Conservation (phyloP, 164 flowering plant genomes). For the Chimonanthus salicifolius region DNA sequence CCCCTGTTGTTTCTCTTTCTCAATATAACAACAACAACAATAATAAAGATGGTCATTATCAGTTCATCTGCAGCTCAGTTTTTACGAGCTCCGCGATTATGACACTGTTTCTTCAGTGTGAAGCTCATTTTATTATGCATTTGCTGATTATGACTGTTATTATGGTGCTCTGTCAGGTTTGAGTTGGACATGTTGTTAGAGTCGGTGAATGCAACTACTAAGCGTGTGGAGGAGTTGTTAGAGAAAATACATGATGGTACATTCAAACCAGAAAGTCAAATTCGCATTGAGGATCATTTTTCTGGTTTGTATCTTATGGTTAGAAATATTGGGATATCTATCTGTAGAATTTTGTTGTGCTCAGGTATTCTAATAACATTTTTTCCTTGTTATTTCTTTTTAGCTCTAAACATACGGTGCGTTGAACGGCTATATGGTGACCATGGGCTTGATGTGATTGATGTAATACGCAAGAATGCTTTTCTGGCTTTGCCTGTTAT, state of each 20-base stretch:
- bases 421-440: slow-evolving; percentile 96
- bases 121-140: not conserved
- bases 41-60: not conserved
- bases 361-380: slow-evolving; percentile 7
- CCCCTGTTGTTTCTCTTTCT: no score
- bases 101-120: not conserved
- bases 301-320: slow-evolving; percentile 40
- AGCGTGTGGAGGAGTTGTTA: slow-evolving; percentile 80
- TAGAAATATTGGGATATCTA: not conserved
- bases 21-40: no score
- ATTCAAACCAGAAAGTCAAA: slow-evolving; percentile 44
- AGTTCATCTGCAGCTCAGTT: not conserved
- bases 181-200: slow-evolving; percentile 96
- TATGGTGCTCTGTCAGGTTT: slow-evolving; percentile 47
- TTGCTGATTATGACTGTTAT: not conserved
- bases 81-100: not conserved
- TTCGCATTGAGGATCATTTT: slow-evolving; percentile 63
- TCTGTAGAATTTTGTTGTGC: not conserved
- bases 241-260: slow-evolving; percentile 53
- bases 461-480: slow-evolving; percentile 78
- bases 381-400: slow-evolving; percentile 16
- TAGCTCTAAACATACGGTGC: slow-evolving; percentile 81
- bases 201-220: slow-evolving; percentile 71
- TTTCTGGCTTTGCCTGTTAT: slow-evolving; percentile 77
- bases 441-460: slow-evolving; percentile 95